These are phyloP conservation scores for Chrysanthemum makinoi DNA, from an alignment of 129 eudicot genomes.

Conservation along the genomic window DNA sequence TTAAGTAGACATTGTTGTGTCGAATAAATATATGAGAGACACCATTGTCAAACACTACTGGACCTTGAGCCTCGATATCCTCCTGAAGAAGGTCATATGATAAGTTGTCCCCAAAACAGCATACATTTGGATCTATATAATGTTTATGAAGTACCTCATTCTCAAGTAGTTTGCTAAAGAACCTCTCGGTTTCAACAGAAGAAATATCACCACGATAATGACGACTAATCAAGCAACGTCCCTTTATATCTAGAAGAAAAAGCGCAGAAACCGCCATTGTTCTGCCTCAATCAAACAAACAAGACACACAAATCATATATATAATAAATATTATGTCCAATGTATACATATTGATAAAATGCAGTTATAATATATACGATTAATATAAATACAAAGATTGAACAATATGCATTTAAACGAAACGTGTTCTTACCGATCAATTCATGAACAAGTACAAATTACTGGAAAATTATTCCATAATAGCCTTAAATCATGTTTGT, in stretches of 20 bases:
- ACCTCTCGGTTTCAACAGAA: slow-evolving; percentile 50
- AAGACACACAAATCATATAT: no score
- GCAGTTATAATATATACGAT: no score
- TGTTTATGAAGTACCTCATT: slow-evolving; percentile 44
- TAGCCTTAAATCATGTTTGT: no score
- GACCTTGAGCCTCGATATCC: slow-evolving; percentile 68
- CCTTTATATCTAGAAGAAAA: slow-evolving; percentile 65
- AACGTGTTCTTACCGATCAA: no score
- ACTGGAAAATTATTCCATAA: no score
- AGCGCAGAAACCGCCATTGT: slow-evolving; percentile 62
- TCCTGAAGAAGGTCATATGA: slow-evolving; percentile 33
- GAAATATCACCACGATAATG: slow-evolving; percentile 64
- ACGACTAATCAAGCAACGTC: slow-evolving; percentile 58
- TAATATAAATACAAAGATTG: no score
- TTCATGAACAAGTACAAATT: no score
- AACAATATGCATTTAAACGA: no score
- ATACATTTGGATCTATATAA: slow-evolving; percentile 1
- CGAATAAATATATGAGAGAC: slow-evolving; percentile 77
- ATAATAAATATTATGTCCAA: no score
- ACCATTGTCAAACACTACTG: slow-evolving; percentile 68
- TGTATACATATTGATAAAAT: no score
- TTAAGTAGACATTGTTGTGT: slow-evolving; percentile 80
- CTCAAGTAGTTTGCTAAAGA: slow-evolving; percentile 68
- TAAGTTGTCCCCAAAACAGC: slow-evolving; percentile 1
- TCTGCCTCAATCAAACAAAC: background rate